Percentiles rank a stretch among this genome's conserved stretches.
Conservation (phyloP, 441 rosid genomes). For the Gossypium schwendimanii region DNA sequence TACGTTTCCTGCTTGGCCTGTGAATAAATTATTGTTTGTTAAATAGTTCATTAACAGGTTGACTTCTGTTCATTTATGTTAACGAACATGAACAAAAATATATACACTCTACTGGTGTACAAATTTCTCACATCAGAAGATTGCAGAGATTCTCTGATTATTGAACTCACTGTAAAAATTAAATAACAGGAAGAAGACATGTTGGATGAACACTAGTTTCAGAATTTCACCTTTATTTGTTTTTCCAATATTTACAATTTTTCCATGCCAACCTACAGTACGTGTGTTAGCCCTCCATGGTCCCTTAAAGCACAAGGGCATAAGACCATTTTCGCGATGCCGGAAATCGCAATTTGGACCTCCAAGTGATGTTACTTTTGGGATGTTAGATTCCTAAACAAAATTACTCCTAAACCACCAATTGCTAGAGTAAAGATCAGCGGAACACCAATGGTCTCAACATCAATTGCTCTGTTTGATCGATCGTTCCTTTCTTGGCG, state of each 20-base stretch:
- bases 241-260: background rate
- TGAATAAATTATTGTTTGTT: background rate
- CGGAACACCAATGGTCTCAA: constrained; percentile 33
- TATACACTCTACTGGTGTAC: background rate
- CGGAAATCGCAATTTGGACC: background rate
- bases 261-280: background rate
- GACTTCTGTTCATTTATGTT: background rate
- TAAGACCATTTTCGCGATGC: background rate
- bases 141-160: background rate
- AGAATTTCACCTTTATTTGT: background rate
- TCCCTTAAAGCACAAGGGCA: background rate
- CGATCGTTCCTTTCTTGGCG: constrained; percentile 45
- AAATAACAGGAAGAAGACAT: background rate
- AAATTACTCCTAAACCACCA: constrained; percentile 55
- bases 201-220: background rate
- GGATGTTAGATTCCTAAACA: constrained; percentile 38
- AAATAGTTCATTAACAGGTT: background rate
- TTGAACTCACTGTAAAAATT: background rate
- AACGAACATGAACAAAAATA: background rate
- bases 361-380: constrained; percentile 26
- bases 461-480: constrained; percentile 24
- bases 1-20: background rate
- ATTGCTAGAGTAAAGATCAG: constrained; percentile 53
- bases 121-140: background rate
- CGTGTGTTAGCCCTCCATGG: background rate